phyloP scores from a whole-genome alignment of 2,329 filamentous ascomycete species.

The Colletotrichum tanaceti region DNA sequence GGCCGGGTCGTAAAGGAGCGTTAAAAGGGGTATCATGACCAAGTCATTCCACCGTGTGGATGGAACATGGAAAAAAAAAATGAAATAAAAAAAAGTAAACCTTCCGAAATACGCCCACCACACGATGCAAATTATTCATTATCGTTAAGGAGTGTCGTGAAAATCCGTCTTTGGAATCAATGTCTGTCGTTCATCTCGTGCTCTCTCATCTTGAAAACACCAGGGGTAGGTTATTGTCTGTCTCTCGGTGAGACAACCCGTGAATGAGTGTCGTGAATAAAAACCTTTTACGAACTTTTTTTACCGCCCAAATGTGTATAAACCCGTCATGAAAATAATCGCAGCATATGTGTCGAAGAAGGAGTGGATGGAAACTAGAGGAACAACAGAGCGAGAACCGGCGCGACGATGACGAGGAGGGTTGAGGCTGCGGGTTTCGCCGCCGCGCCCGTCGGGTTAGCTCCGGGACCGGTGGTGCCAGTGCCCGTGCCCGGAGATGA shows the following conservation, averaged over 20 bases:
- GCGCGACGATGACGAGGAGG: conserved; percentile 25
- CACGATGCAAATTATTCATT: conserved; percentile 28
- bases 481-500: conserved; percentile 17
- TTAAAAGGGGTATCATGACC: conserved; percentile 28
- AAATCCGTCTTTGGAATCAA: conserved; percentile 2
- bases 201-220: conserved; percentile 4
- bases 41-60: conserved; percentile 1
- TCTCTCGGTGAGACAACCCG: not conserved
- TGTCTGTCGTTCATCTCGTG: not conserved
- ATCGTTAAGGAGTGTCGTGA: conserved; percentile 37
- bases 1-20: conserved; percentile 24
- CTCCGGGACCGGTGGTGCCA: conserved; percentile 8
- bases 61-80: not conserved
- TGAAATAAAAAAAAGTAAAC: conserved; percentile 13
- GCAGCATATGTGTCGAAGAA: conserved; percentile 6
- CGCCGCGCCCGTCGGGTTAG: conserved; percentile 6
- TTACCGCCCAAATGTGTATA: conserved; percentile 22
- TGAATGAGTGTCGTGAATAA: conserved; percentile 31
- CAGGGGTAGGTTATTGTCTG: not conserved
- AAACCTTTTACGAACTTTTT: conserved; percentile 10
- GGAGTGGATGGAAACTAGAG: conserved; percentile 19
- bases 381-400: conserved; percentile 32
- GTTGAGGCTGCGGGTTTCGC: conserved; percentile 9
- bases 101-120: not conserved
- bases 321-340: not conserved